Evolutionary conservation across 805 yeast genomes (phyloP).

Genomic region (Wickerhamomyces queroliae): DNA sequence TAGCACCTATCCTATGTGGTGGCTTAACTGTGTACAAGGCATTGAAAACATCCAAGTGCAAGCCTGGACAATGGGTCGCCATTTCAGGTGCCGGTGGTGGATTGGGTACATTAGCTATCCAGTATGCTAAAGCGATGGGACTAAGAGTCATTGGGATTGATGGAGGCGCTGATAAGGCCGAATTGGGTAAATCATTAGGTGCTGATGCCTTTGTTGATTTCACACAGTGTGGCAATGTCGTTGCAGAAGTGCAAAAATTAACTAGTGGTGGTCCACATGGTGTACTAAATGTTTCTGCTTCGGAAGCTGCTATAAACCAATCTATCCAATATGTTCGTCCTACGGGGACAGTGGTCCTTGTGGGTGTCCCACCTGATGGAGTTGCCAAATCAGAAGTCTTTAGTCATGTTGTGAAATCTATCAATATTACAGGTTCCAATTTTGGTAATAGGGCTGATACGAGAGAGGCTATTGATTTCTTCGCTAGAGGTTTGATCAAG

Average conservation of each 20-base stretch:
- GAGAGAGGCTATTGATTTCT: conserved; percentile 52
- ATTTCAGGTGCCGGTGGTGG: conserved; percentile 78
- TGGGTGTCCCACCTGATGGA: conserved; percentile 55
- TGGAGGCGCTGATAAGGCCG: conserved; percentile 63
- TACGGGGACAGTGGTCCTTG: conserved; percentile 49
- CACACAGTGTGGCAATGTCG: conserved; percentile 40
- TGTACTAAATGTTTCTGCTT: conserved; percentile 54
- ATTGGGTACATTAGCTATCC: conserved; percentile 65
- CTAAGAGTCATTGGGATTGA: conserved; percentile 61
- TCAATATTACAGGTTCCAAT: conserved; percentile 47
- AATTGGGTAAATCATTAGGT: conserved; percentile 45
- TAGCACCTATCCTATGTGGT: conserved; percentile 58
- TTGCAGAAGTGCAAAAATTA: conserved; percentile 33
- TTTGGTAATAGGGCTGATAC: conserved; percentile 60
- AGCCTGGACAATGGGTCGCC: conserved; percentile 64
- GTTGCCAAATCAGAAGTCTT: conserved; percentile 41
- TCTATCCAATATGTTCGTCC: conserved; percentile 43
- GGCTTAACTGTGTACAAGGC: conserved; percentile 64
- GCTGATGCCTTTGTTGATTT: conserved; percentile 56
- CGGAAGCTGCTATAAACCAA: conserved; percentile 40
- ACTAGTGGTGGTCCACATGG: conserved; percentile 63
- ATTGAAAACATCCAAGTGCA: conserved; percentile 45
- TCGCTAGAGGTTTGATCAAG: conserved; percentile 43
- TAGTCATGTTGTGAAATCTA: conserved; percentile 42
- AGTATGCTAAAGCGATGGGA: conserved; percentile 72